phyloP scores from a whole-genome alignment of 2,329 filamentous ascomycete genomes.

The Xylariaceae sp. region DNA sequence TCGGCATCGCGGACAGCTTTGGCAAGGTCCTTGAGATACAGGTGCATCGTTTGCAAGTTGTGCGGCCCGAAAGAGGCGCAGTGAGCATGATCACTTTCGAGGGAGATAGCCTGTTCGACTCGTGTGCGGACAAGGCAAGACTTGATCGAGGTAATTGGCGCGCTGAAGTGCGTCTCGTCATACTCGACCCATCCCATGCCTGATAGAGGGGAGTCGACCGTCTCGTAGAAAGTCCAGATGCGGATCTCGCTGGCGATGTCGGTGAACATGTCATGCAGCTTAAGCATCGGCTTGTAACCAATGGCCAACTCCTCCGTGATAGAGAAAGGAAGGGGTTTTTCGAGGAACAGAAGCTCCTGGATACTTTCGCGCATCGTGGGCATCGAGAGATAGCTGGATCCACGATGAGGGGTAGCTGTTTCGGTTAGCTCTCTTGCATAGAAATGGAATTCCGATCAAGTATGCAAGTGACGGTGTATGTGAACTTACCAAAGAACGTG shows the following conservation, averaged over 20 bases:
- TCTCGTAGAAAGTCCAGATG: conserved; percentile 62
- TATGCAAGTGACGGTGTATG: too few relatives aligned
- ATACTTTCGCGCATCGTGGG: conserved; percentile 53
- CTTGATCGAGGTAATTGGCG: conserved; percentile 56
- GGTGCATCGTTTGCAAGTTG: conserved; percentile 46
- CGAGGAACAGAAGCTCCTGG: conserved; percentile 47
- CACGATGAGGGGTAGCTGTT: conserved; percentile 56
- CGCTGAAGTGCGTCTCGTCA: conserved; percentile 53
- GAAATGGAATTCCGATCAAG: too few relatives aligned
- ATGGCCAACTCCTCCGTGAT: conserved; percentile 49
- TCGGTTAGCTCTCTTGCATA: conserved; percentile 11
- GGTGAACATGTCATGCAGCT: conserved; percentile 52
- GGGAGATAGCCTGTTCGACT: conserved; percentile 48
- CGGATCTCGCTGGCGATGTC: conserved; percentile 54
- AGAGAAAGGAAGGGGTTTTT: conserved; percentile 46
- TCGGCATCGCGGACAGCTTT: conserved; percentile 37
- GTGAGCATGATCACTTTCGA: conserved; percentile 53
- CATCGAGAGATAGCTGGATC: conserved; percentile 60
- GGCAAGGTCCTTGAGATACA: conserved; percentile 36
- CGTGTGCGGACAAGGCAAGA: conserved; percentile 49
- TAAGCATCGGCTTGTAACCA: conserved; percentile 45
- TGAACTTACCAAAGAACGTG: conserved; percentile 52
- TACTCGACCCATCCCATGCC: conserved; percentile 35
- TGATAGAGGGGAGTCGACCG: conserved; percentile 54
- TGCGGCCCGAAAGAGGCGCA: conserved; percentile 51